Base-by-base conservation (phyloP, 768 basidiomycete genomes). In the Saitozyma podzolica region DNA sequence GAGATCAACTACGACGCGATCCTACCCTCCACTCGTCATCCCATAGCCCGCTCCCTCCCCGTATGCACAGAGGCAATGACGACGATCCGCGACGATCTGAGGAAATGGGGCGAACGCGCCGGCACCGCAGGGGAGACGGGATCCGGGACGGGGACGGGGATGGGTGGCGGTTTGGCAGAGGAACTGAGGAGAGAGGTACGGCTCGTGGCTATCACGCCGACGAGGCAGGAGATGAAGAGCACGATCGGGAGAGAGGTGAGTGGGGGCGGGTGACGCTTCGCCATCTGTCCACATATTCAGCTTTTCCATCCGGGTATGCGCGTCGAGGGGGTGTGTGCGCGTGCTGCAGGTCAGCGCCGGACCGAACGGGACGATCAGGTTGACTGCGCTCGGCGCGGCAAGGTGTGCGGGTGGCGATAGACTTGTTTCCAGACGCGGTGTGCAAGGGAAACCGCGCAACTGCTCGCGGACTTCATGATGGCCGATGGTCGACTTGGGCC, bases 201-300 rank as follows among this genome's bases (percentile, higher is more conserved):
- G 20, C 58, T 76, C n/a, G 53, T 64, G 8, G 74, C 74, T 48
- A 64, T 76, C 20, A 76, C 74, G 49, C 74, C 74, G 20, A 73
- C 72, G 16, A 56, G 55, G 57, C 69, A 76, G 61, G 61, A 62
- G 16, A 67, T 76, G 64, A 58, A 53, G 17, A 65, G 61, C 39
- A 76, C 58, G 37, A 43, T 76, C 0, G 74, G 74, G 7, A 56
- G 74, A 59, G 74, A 76, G 63, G 74, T 75, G 41, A 64, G 62
- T 59, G 13, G 13, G 13, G 13, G 11, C 29, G 13, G 17, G 16
- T 16, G 42, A 14, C 37, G 4, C 47, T 6, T 17, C n/a, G 11
- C 17, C 9, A 39, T 39, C 19, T 52, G 43, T 9, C 9, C 29
- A 29, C 29, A 29, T 29, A 29, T 29, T 5, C 29, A 29, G 5